Base-by-base conservation (phyloP, 1,139 yeast genomes). In the Candida anutae region DNA sequence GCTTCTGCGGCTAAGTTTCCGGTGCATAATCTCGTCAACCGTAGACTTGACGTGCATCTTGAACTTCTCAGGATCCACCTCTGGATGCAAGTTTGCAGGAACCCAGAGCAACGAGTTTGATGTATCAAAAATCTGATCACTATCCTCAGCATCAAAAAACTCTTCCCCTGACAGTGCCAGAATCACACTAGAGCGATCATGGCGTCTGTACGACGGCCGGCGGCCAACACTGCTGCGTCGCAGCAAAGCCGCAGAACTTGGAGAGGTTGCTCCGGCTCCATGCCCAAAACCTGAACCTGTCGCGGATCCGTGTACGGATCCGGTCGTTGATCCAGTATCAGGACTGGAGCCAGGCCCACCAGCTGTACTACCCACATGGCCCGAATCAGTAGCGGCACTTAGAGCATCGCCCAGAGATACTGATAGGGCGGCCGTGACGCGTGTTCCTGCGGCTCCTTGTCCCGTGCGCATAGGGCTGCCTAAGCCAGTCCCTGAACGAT, bases 1-100 rank as follows among this genome's bases (percentile, higher is more conserved):
- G 28, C 55, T 55, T 26, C 46, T 43, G 23, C 55, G 56, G 29
- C 51, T 53, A 28, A 61, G 40, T 36, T 53, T 48, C 22, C 66
- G 63, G 34, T 73, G 73, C 44, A 77, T 68, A 36, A 85, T 67
- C 45, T 81, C 94, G 36, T 82, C 80, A 13, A 87, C 77, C 15
- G 90, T 81, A 28, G 75, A 69, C 43, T 81, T 82, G 22, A 90
- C 84, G 55, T 85, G 87, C 37, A 76, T 72, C 41, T 80, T 72
- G 68, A 87, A 90, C 43, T 83, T 85, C 43, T 84, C 94, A 1
- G 97, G 97, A 21, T 94, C 88, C 12, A 90, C 74, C 45, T 82
- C 90, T 2, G 98, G 97, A 49, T 90, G 98, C 26, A 85, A 69
- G 38, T 76, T 77, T 1, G 97, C 97, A 1, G 97, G 96, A 2